phyloP scores from a whole-genome alignment of 108 stramenopile species.

The Fragilaria crotonensis region DNA sequence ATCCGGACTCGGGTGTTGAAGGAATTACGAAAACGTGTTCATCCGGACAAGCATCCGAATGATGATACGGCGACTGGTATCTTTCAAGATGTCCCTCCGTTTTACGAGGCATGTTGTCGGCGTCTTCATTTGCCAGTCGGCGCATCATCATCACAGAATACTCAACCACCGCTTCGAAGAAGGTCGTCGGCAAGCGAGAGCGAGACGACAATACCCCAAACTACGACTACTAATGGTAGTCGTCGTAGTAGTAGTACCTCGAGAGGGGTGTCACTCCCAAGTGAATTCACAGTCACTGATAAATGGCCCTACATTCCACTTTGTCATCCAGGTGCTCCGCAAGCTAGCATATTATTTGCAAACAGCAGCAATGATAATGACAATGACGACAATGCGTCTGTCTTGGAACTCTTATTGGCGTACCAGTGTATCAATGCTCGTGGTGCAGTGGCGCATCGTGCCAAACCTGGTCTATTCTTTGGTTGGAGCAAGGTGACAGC shows the following conservation, averaged over 20 bases:
- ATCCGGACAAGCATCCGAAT: conserved; percentile 8
- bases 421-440: conserved; percentile 13
- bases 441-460: conserved; percentile 11
- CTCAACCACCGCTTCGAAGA: no score
- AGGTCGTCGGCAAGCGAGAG: no score
- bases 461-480: neutral
- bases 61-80: neutral
- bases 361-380: no score
- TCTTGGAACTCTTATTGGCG: neutral
- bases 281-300: neutral
- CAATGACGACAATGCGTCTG: neutral
- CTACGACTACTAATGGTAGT: neutral
- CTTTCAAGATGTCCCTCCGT: conserved; percentile 3
- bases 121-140: neutral
- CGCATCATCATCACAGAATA: no score
- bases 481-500: conserved; percentile 1
- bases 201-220: neutral
- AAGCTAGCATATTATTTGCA: neutral
- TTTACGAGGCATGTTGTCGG: conserved; percentile 3
- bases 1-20: neutral
- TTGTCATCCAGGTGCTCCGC: neutral
- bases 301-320: neutral
- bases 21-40: neutral
- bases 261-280: neutral
- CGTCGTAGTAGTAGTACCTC: neutral